phyloP scores from a whole-genome alignment of 192 early-diverging fungal species.

The Coemansia sp. region DNA sequence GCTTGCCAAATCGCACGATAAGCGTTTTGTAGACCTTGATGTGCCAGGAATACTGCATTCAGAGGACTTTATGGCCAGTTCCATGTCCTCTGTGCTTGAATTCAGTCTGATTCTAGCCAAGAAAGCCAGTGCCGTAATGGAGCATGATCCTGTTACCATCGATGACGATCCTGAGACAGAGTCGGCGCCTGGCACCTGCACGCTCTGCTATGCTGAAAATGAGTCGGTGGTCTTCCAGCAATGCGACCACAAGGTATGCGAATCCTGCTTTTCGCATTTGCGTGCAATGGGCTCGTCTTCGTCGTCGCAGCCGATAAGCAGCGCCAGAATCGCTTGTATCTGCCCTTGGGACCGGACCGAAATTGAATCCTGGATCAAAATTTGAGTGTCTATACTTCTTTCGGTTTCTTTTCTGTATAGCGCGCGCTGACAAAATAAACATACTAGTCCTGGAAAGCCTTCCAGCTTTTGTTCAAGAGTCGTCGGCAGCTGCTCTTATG shows the following conservation, averaged over 20 bases:
- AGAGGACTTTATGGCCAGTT: background rate
- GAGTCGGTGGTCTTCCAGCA: constrained; percentile 31
- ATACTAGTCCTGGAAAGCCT: background rate
- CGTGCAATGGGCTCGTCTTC: constrained; percentile 18
- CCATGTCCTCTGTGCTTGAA: background rate
- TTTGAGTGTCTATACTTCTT: background rate
- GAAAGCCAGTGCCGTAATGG: constrained; percentile 4
- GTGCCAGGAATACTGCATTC: background rate
- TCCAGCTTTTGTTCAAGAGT: background rate
- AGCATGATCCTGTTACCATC: background rate
- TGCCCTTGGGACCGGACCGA: constrained; percentile 47
- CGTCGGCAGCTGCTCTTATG: background rate
- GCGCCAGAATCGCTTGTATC: background rate
- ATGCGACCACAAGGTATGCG: constrained; percentile 36
- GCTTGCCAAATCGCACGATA: background rate
- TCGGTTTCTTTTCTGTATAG: background rate
- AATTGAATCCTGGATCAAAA: constrained; percentile 5
- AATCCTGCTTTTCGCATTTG: constrained; percentile 31
- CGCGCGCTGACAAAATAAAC: background rate
- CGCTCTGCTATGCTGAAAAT: constrained; percentile 43
- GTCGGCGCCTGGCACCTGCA: constrained; percentile 27
- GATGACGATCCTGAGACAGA: constrained; percentile 32
- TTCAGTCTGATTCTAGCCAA: constrained; percentile 14
- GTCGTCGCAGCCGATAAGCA: constrained; percentile 15
- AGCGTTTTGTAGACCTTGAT: constrained; percentile 4